Evolutionary conservation across 2,329 filamentous ascomycete species (phyloP).

Genomic region (Paraphoma chrysanthemicola): DNA sequence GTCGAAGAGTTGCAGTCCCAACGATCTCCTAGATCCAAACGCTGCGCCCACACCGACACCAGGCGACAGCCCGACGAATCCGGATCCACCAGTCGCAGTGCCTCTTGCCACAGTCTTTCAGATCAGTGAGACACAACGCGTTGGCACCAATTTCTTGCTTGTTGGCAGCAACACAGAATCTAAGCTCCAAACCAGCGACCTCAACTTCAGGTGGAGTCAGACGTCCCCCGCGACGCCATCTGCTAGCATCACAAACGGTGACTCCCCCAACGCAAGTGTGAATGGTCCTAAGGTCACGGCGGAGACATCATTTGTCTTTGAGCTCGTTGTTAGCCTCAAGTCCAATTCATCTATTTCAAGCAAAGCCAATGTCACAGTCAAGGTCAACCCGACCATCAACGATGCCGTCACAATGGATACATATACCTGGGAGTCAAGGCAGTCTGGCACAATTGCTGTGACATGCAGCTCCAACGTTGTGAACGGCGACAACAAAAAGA

Average conservation of each 20-base stretch:
- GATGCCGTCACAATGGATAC: constrained; percentile 42
- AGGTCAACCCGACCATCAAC: constrained; percentile 24
- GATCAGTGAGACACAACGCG: constrained; percentile 35
- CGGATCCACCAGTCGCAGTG: constrained; percentile 8
- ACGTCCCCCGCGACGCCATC: constrained; percentile 24
- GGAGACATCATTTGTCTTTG: constrained; percentile 35
- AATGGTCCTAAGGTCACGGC: constrained; percentile 29
- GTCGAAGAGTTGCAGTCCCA: constrained; percentile 30
- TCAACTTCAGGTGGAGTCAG: constrained; percentile 43
- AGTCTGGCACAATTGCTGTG: constrained; percentile 41
- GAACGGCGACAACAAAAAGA: constrained; percentile 37
- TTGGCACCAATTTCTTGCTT: constrained; percentile 38
- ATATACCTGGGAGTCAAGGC: constrained; percentile 40
- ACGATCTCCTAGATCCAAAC: constrained; percentile 23
- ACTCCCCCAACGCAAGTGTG: constrained; percentile 28
- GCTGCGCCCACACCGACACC: constrained; percentile 11
- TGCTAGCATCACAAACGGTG: constrained; percentile 29
- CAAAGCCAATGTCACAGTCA: constrained; percentile 38
- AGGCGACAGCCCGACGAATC: background rate
- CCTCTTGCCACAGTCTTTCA: constrained; percentile 25
- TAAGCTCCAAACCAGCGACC: constrained; percentile 24
- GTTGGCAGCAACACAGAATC: constrained; percentile 36
- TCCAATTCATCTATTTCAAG: constrained; percentile 27
- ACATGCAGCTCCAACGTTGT: constrained; percentile 45
- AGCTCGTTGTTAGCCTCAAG: constrained; percentile 35